Evolutionary conservation across 306 rosid genomes (phyloP).

Genomic region (Cucurbita moschata): DNA sequence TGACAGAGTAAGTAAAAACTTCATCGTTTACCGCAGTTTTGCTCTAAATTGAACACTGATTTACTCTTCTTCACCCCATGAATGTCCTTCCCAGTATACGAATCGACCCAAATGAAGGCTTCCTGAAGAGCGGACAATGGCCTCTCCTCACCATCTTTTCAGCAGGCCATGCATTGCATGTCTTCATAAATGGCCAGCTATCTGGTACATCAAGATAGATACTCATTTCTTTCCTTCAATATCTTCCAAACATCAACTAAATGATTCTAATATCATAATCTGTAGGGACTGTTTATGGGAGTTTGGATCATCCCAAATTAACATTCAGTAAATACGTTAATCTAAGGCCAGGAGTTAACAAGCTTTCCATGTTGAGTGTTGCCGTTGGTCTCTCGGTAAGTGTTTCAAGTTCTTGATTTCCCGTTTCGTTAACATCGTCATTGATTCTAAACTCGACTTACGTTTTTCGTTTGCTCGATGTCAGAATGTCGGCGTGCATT

Average conservation of each 20-base stretch:
- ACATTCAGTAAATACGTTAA: constrained; percentile 50
- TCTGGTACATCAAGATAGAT: constrained; percentile 36
- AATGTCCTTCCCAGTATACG: constrained; percentile 38
- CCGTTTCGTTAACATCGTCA: background rate
- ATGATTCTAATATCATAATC: background rate
- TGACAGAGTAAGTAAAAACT: constrained; percentile 92
- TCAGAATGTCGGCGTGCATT: constrained; percentile 75
- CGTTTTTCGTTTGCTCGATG: constrained; percentile 6
- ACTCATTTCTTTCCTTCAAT: background rate
- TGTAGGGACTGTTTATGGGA: constrained; percentile 64
- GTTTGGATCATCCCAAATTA: constrained; percentile 40
- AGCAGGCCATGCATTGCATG: constrained; percentile 88
- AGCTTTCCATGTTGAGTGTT: constrained; percentile 70
- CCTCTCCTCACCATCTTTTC: constrained; percentile 62
- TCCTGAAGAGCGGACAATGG: constrained; percentile 43
- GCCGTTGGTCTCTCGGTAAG: constrained; percentile 88
- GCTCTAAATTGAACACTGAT: background rate
- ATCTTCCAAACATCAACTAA: background rate
- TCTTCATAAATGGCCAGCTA: constrained; percentile 76
- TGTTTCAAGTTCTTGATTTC: constrained; percentile 9
- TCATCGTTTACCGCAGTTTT: background rate
- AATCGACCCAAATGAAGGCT: constrained; percentile 56
- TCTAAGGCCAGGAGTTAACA: constrained; percentile 60
- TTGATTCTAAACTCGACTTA: background rate
- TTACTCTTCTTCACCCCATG: background rate